Percentiles rank a stretch among this genome's conserved stretches.
These are phyloP conservation scores for Dryas integrifolia DNA, from an alignment of 331 rosid genomes.

Conservation along the genomic window DNA sequence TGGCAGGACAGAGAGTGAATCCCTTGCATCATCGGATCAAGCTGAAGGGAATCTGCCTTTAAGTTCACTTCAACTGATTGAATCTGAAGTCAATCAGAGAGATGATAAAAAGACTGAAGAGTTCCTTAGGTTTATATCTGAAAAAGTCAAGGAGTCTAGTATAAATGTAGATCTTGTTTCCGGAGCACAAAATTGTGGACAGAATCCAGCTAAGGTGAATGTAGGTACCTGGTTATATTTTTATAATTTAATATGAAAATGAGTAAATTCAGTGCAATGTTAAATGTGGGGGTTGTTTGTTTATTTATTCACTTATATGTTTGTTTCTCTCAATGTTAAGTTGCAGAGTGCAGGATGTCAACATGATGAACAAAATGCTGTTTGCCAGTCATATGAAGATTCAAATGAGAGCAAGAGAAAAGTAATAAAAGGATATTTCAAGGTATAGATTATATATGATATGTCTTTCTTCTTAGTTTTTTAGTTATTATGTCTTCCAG, in stretches of 20 bases:
- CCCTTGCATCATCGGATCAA: neutral
- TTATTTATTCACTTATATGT: neutral
- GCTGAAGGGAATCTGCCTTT: constrained; percentile 3
- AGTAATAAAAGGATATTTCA: neutral
- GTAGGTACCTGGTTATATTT: neutral
- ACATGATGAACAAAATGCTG: constrained; percentile 1
- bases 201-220: constrained; percentile 16
- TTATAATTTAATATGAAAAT: neutral
- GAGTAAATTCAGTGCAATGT: neutral
- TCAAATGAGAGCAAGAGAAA: neutral
- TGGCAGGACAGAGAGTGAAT: neutral
- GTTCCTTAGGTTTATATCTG: neutral
- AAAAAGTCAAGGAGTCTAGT: neutral
- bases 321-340: constrained; percentile 9
- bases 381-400: constrained; percentile 6
- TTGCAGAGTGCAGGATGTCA: constrained; percentile 9
- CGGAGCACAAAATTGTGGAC: constrained; percentile 7
- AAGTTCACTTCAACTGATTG: constrained; percentile 2
- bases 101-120: neutral
- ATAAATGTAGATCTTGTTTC: constrained; percentile 5
- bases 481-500: neutral
- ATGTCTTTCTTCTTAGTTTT: neutral
- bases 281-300: neutral
- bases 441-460: neutral
- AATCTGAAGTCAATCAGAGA: neutral